phyloP scores from a whole-genome alignment of 257 asterid species.

The Linderniella brevidens region DNA sequence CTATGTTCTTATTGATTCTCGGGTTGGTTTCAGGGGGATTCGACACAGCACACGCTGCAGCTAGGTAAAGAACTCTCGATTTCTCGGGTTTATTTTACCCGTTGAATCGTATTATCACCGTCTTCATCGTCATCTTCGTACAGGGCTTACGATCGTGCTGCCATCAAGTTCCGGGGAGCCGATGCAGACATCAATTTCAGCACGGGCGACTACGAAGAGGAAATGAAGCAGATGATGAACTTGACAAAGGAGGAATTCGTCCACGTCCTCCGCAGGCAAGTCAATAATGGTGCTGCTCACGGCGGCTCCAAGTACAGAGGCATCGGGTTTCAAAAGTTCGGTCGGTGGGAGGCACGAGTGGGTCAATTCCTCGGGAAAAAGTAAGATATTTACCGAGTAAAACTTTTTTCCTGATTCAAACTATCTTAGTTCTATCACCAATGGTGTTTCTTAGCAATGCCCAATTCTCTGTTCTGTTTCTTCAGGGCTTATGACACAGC shows the following conservation, averaged over 20 bases:
- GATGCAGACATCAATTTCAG: constrained; percentile 46
- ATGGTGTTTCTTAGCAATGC: constrained; percentile 7
- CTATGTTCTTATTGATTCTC: background rate
- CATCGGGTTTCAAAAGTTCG: constrained; percentile 28
- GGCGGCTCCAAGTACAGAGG: constrained; percentile 37
- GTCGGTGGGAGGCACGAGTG: constrained; percentile 37
- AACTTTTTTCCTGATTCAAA: background rate
- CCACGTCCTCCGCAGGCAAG: constrained; percentile 31
- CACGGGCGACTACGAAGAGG: constrained; percentile 33
- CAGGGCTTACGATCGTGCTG: constrained; percentile 50
- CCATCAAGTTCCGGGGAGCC: constrained; percentile 42
- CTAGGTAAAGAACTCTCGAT: constrained; percentile 24
- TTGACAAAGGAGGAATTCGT: constrained; percentile 37
- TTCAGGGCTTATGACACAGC: constrained; percentile 47
- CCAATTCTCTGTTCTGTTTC: constrained; percentile 12
- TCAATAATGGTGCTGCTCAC: constrained; percentile 31
- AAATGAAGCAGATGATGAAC: constrained; percentile 32
- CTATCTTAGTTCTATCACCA: too few species aligned
- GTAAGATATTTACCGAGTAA: constrained; percentile 13
- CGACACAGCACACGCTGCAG: constrained; percentile 64
- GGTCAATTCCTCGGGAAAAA: constrained; percentile 30
- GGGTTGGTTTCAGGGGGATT: constrained; percentile 39
- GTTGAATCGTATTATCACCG: background rate
- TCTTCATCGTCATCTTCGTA: background rate
- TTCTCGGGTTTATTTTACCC: background rate